These are phyloP conservation scores for Colletotrichum sublineola DNA, from an alignment of 2,329 filamentous ascomycete genomes.

Conservation along the genomic window DNA sequence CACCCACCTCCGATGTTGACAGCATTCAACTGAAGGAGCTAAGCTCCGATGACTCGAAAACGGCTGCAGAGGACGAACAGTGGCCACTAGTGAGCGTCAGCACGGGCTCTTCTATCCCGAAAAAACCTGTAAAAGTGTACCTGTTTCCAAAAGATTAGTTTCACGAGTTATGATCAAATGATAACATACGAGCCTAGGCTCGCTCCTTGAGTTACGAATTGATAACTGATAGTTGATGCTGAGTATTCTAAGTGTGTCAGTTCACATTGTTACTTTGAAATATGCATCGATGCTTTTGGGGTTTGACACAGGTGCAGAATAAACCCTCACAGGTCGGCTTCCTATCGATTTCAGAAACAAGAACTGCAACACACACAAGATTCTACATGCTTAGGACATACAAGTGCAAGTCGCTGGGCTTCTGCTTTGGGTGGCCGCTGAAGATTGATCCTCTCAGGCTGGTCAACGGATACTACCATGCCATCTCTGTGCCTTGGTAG, in stretches of 20 bases:
- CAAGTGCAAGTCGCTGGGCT: background rate
- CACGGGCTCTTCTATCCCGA: background rate
- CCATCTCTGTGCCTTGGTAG: background rate
- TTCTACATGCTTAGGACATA: background rate
- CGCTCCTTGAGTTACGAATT: background rate
- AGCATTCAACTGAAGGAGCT: conserved; percentile 30
- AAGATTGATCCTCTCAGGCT: background rate
- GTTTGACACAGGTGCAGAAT: background rate
- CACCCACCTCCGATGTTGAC: conserved; percentile 5
- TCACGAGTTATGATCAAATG: conserved; percentile 39
- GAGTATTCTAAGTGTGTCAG: too few species aligned
- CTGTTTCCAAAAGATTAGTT: conserved; percentile 33
- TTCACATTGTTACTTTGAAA: background rate
- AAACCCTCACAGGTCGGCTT: background rate
- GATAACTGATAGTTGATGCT: background rate
- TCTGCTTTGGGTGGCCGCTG: background rate
- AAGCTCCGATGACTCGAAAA: conserved; percentile 14
- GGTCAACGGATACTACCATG: background rate
- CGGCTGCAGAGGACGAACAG: conserved; percentile 23
- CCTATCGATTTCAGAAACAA: background rate
- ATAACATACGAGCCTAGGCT: conserved; percentile 33
- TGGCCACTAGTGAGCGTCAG: conserved; percentile 14
- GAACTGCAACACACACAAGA: background rate
- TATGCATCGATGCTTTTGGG: too few species aligned
- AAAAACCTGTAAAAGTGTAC: conserved; percentile 35